These are phyloP conservation scores for Scedosporium aurantiacum DNA, from an alignment of 2,329 filamentous ascomycete species.

Conservation along the genomic window DNA sequence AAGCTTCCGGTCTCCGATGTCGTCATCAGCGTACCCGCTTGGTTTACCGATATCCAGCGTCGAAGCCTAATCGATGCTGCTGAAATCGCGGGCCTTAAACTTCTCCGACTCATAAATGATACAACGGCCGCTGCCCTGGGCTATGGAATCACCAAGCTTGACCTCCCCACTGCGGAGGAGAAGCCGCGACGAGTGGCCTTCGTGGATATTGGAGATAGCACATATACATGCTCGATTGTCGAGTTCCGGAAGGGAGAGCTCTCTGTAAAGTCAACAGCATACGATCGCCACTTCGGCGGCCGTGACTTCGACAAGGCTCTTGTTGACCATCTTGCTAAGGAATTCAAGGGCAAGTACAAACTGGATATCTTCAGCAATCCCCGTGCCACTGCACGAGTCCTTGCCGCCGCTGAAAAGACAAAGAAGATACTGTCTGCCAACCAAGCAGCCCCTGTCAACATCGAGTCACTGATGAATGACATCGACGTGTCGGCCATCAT, in stretches of 20 bases:
- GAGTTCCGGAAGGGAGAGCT: slow-evolving; percentile 97
- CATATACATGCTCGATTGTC: slow-evolving; percentile 87
- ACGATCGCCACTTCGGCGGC: slow-evolving; percentile 92
- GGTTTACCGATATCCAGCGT: slow-evolving; percentile 94
- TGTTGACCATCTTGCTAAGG: slow-evolving; percentile 85
- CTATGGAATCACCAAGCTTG: slow-evolving; percentile 95
- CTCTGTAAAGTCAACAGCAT: slow-evolving; percentile 82
- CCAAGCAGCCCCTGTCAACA: slow-evolving; percentile 82
- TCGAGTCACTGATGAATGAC: slow-evolving; percentile 98
- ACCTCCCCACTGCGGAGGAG: slow-evolving; percentile 80
- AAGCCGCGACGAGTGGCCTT: slow-evolving; percentile 85
- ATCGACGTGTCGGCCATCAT: slow-evolving; percentile 81
- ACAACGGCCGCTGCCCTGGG: slow-evolving; percentile 92
- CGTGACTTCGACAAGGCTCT: slow-evolving; percentile 94
- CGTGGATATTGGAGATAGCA: slow-evolving; percentile 91
- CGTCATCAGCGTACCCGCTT: slow-evolving; percentile 87
- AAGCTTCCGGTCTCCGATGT: slow-evolving; percentile 86
- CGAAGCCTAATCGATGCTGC: slow-evolving; percentile 80
- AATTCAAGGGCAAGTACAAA: slow-evolving; percentile 98
- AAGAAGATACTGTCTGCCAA: slow-evolving; percentile 99
- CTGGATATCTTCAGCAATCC: slow-evolving; percentile 85
- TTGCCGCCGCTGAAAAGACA: slow-evolving; percentile 85
- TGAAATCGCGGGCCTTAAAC: slow-evolving; percentile 86
- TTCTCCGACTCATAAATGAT: slow-evolving; percentile 93
- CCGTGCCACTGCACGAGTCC: slow-evolving; percentile 79